Conservation (phyloP, 2,329 filamentous ascomycete genomes). For the Diaporthe destruens region DNA sequence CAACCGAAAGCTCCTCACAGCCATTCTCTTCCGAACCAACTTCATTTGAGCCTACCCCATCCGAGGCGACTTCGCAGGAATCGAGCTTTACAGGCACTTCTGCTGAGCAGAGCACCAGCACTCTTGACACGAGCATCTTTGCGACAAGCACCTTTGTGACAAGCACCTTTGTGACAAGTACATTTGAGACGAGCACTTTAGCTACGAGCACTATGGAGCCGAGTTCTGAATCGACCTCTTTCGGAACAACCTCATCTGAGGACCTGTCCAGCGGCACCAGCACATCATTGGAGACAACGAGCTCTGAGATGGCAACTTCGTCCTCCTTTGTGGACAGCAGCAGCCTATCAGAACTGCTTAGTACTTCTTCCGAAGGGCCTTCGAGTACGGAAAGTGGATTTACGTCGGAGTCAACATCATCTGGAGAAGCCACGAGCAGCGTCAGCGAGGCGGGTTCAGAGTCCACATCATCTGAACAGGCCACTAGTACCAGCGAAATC, state of each 20-base stretch:
- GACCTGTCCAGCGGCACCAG: not conserved
- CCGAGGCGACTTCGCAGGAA: not conserved
- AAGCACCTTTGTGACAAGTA: not conserved
- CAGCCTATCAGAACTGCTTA: not conserved
- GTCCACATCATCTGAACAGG: not conserved
- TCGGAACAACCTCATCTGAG: not conserved
- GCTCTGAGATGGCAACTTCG: not conserved
- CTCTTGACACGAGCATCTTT: not conserved
- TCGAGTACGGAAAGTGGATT: not conserved
- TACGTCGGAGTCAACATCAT: not conserved
- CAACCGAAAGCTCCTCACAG: not conserved
- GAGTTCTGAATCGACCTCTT: not conserved
- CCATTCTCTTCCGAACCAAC: not conserved
- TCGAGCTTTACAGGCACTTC: not conserved
- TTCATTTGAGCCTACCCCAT: not conserved
- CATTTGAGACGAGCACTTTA: not conserved
- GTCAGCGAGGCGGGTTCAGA: not conserved
- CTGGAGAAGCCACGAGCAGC: not conserved
- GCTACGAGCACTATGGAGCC: not conserved
- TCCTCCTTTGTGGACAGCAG: not conserved
- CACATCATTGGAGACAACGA: not conserved
- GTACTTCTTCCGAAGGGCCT: not conserved
- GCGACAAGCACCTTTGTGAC: not conserved
- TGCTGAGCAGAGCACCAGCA: constrained; percentile 2
- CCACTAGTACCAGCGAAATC: not conserved